Base-by-base conservation (phyloP, 257 asterid genomes). In the Lantana camara region DNA sequence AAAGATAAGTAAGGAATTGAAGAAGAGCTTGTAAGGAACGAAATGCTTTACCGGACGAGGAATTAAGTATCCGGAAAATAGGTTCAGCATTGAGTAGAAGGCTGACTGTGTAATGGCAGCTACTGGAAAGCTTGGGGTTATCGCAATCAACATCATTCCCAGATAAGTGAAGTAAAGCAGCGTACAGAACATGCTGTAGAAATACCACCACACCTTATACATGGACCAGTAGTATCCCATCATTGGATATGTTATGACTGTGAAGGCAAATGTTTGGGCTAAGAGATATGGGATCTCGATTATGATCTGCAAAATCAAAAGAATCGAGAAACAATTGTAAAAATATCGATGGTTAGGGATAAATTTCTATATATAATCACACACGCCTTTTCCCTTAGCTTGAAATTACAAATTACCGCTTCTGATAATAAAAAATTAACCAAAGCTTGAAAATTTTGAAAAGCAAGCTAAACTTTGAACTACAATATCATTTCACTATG, bases 111-210 rank as follows among this genome's bases (percentile, higher is more conserved):
- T 47, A 50, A 76, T 78, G 30, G 85, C 80, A 53, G 89, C 93
- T 14, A 85, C 65, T 6, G 80, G 86, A 35, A 75, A 75, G 71
- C 65, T 85, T 40, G 89, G 86, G 0, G 89, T 82, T 7, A 85
- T 78, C 0, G 93, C 47, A 12, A 85, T 64, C 67, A 85, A n/a
- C 77, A 82, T 47, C 89, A 85, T 82, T 1, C 89, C 93, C 7
- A 85, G 62, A 68, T 77, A 85, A 10, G 77, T 80, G 79, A 64
- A 85, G 75, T 71, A 85, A 32, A 85, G 53, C 45, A 85, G 49
- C 0, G 89, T 67, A 38, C 82, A 77, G 37, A 85, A 82, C 77
- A 73, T 80, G 0, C 77, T 9, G 66, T 82, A 82, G 48, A 79
- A 65, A 34, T 75, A 82, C 85, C 83, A 82, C 19, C 82, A 75